Evolutionary conservation across 495 filamentous ascomycete species (phyloP), one percentile per base, ranked within the genome.

Genomic region (Tuber umbilicatum): DNA sequence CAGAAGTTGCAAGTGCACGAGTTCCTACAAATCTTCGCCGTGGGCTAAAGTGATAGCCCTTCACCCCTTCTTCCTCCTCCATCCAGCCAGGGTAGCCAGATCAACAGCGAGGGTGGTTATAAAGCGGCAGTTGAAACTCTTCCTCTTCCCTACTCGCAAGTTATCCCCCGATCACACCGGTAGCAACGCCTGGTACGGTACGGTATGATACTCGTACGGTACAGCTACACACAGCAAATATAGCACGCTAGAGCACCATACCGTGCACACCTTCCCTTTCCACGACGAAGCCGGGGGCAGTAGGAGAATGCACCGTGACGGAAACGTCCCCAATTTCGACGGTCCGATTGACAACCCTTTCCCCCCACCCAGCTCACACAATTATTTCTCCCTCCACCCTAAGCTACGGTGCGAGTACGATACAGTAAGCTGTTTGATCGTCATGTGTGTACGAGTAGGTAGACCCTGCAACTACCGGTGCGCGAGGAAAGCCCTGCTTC

Each of bases 181-280:
- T 82, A 50, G 82, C 80, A 73, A 76, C 82, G 47, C 83, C 83
- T 75, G 80, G 79, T 73, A 82, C 82, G 73, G 80, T 83, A 31
- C 76, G 9, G 39, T 40, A 40, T 9, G 9, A 9, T 40, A 43
- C 7, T 10, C 41, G 9, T 42, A 10, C 41, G 41, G 41, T 39
- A 39, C 38, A 39, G 73, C 38, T 78, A 83, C 75, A 74, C 78
- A 73, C 74, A 83, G 75, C 78, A 83, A 75, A 82, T 80, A 83
- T 70, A 31, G 71, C 41, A 55, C 64, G 73, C 81, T 80, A 83
- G 68, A 31, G 71, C 41, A 55, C 64, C 77, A 21, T 39, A 39
- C 39, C 39, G 4, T 38, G 45, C 73, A 68, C 73, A 75, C 71
- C 68, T 70, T 77, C 73, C 69, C 71, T 69, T n/a, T 75, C 31